phyloP scores from a whole-genome alignment of 192 early-diverging fungal genomes.

The Coemansia aciculifera region DNA sequence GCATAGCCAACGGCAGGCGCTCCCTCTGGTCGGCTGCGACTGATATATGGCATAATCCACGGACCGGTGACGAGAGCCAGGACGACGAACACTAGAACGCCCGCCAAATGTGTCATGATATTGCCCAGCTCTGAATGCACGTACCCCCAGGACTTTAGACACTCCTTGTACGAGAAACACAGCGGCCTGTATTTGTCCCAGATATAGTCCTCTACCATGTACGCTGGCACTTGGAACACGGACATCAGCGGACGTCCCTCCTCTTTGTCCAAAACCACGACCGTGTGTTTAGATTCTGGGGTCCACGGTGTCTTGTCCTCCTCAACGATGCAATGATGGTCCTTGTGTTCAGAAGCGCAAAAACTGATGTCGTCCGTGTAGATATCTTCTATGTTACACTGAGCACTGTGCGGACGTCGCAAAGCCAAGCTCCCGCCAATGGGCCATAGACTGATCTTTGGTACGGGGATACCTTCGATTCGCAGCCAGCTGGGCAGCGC shows the following conservation, averaged over 20 bases:
- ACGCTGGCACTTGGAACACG: conserved; percentile 62
- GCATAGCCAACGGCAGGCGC: conserved; percentile 38
- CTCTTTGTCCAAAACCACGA: conserved; percentile 2
- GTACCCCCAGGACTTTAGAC: conserved; percentile 73
- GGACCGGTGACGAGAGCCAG: conserved; percentile 56
- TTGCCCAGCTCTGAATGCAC: conserved; percentile 94
- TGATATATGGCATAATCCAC: conserved; percentile 26
- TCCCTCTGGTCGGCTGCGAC: not conserved
- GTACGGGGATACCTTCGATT: conserved; percentile 14
- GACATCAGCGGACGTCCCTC: conserved; percentile 35
- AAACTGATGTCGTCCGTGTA: conserved; percentile 1
- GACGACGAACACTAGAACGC: conserved; percentile 60
- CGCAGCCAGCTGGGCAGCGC: conserved; percentile 25
- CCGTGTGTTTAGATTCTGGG: not conserved
- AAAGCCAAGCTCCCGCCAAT: not conserved
- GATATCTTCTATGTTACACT: not conserved
- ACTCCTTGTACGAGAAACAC: conserved; percentile 68
- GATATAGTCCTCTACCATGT: conserved; percentile 82
- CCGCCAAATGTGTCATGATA: conserved; percentile 81
- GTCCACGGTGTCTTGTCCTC: conserved; percentile 1
- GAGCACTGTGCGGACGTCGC: not conserved
- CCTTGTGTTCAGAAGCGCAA: conserved; percentile 1
- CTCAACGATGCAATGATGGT: not conserved
- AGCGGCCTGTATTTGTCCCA: conserved; percentile 75
- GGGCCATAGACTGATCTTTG: conserved; percentile 4